Evolutionary conservation across 768 basidiomycete genomes (phyloP), one percentile per base, ranked within the genome.

Genomic region (Goffeauzyma gilvescens): DNA sequence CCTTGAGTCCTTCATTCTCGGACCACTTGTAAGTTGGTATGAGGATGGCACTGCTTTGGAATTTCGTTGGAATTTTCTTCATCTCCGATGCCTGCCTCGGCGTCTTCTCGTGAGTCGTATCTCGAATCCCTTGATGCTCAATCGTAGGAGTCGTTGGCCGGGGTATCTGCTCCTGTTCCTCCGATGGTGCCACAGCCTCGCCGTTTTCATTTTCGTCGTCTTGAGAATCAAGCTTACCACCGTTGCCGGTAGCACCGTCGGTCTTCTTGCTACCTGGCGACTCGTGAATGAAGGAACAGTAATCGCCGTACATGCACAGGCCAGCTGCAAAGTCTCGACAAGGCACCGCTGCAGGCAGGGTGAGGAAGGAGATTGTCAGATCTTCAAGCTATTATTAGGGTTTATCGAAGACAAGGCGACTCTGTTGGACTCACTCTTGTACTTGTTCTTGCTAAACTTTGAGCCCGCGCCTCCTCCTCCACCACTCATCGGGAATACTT

Each of bases 211-310:
- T 31, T 9, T 21, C n/a, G 8, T 6, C 12, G 12, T 8, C 6
- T 18, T 13, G 7, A 10, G 27, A 5, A 18, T 25, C 8, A 5
- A 12, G 14, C 28, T 32, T n/a, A n/a, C n/a, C 31, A 14, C 33
- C 22, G 9, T 10, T 31, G 17, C 17, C 41, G 18, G 10, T 15
- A 7, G 32, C 26, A 23, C 10, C 30, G 10, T 32, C 31, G 17
- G 30, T 12, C 10, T 10, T 38, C 20, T 38, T 23, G 17, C 37
- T 34, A 14, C 7, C 14, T n/a, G n/a, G n/a, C 5, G 55, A 56
- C 30, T 34, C 59, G 56, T 63, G 62, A 25, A 61, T 50, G 54
- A 63, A 63, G 14, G 62, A 63, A 46, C 62, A 63, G 42, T 58
- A 59, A n/a, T 58, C 53, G 7, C 62, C 58, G 38, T 63, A 63